phyloP scores from a whole-genome alignment of 257 asterid genomes.

The Solanum appendiculatum region DNA sequence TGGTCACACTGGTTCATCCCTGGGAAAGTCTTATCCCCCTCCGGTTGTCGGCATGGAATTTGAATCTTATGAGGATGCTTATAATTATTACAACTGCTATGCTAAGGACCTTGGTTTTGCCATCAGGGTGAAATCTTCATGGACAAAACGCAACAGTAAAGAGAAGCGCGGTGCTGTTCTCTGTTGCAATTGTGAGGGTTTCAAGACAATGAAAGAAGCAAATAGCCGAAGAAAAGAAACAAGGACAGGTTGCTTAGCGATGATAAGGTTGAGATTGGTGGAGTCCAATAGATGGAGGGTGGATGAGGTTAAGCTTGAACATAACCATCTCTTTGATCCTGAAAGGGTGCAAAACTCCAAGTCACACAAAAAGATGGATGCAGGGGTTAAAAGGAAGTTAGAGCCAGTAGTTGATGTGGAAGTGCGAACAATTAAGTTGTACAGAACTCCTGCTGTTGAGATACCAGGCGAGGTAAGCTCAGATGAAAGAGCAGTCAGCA shows the following conservation, averaged over 20 bases:
- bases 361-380: slow-evolving; percentile 35
- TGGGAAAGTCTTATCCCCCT: slow-evolving; percentile 11
- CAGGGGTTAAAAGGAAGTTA: slow-evolving; percentile 45
- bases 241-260: slow-evolving; percentile 81
- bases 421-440: slow-evolving; percentile 45
- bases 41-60: slow-evolving; percentile 77
- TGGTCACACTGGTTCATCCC: slow-evolving; percentile 11
- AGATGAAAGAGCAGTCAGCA: slow-evolving; percentile 11
- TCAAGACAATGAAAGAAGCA: slow-evolving; percentile 67
- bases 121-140: slow-evolving; percentile 76
- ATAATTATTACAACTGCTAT: slow-evolving; percentile 66
- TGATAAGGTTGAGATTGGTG: slow-evolving; percentile 62
- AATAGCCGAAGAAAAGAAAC: slow-evolving; percentile 67
- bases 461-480: slow-evolving; percentile 18
- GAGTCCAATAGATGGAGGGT: slow-evolving; percentile 74
- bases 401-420: slow-evolving; percentile 32
- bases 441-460: slow-evolving; percentile 28
- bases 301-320: slow-evolving; percentile 62
- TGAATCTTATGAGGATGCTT: slow-evolving; percentile 76
- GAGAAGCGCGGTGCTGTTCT: slow-evolving; percentile 88
- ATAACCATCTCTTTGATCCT: slow-evolving; percentile 56
- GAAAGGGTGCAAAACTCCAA: slow-evolving; percentile 41
- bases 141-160: slow-evolving; percentile 80
- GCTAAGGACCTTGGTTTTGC: slow-evolving; percentile 66
- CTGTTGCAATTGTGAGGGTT: slow-evolving; percentile 88